These are phyloP conservation scores for Citrus inodora DNA, from an alignment of 345 rosid species.

Conservation along the genomic window DNA sequence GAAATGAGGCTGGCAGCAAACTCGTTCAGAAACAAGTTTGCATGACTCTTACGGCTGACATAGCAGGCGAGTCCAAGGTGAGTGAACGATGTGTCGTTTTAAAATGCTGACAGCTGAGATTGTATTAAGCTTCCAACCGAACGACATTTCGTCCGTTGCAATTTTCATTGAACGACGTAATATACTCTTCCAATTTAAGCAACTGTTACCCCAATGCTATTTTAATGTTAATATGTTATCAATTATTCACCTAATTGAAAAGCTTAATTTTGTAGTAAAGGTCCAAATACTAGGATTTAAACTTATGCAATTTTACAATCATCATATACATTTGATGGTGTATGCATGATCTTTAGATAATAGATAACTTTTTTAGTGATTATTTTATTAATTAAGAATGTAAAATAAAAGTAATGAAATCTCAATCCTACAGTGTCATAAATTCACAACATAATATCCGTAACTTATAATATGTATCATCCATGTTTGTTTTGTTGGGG, in stretches of 20 bases:
- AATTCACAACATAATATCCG: too few species aligned
- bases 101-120: not conserved
- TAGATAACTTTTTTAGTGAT: too few species aligned
- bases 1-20: conserved; percentile 9
- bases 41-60: conserved; percentile 52
- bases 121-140: not conserved
- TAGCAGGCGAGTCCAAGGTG: conserved; percentile 53
- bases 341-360: not conserved
- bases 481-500: not conserved
- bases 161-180: not conserved
- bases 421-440: not conserved
- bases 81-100: not conserved
- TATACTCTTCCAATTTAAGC: too few species aligned
- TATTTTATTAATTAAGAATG: too few species aligned
- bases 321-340: not conserved
- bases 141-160: not conserved
- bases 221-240: too few species aligned
- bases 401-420: too few species aligned
- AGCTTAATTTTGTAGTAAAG: not conserved
- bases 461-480: too few species aligned
- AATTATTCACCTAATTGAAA: not conserved
- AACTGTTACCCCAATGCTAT: too few species aligned
- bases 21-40: conserved; percentile 21
- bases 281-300: not conserved
- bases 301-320: not conserved